Percentiles rank a stretch among this genome's conserved stretches.
Conservation (phyloP, 352 stramenopile genomes). For the Globisporangium irregulare region DNA sequence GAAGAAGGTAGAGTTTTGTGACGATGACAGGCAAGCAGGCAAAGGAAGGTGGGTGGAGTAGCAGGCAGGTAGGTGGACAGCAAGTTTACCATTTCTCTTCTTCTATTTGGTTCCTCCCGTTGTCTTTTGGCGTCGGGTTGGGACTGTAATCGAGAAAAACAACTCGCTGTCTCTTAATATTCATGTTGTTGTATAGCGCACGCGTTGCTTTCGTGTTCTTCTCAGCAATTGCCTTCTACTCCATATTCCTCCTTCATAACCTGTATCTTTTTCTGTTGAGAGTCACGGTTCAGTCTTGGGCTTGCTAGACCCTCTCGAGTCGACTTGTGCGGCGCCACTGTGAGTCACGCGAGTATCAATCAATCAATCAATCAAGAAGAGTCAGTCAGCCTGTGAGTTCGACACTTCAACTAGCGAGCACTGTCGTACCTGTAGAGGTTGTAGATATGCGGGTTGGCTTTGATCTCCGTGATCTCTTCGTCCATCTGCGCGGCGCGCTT, state of each 20-base stretch:
- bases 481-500: conserved; percentile 43
- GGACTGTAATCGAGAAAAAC: conserved; percentile 5
- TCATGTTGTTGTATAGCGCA: conserved; percentile 11
- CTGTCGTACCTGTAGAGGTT: conserved; percentile 53
- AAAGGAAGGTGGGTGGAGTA: neutral
- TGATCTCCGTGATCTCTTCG: conserved; percentile 48
- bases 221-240: neutral
- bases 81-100: neutral
- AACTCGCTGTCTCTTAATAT: conserved; percentile 19
- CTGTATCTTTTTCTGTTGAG: neutral
- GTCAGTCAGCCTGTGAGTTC: too few species aligned
- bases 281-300: conserved; percentile 3
- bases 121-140: neutral
- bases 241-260: neutral
- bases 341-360: neutral
- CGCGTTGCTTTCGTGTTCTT: neutral
- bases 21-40: conserved; percentile 9
- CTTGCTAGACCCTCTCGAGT: neutral
- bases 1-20: neutral
- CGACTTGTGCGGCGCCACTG: conserved; percentile 13
- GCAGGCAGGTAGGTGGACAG: neutral
- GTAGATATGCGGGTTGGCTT: conserved; percentile 58
- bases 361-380: neutral
- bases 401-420: neutral
- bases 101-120: neutral